A percentile compares a stretch with the other conserved stretches of the same genome.
These are phyloP conservation scores for Teratosphaeria epicoccoides DNA, from an alignment of 2,329 filamentous ascomycete species.

Conservation along the genomic window DNA sequence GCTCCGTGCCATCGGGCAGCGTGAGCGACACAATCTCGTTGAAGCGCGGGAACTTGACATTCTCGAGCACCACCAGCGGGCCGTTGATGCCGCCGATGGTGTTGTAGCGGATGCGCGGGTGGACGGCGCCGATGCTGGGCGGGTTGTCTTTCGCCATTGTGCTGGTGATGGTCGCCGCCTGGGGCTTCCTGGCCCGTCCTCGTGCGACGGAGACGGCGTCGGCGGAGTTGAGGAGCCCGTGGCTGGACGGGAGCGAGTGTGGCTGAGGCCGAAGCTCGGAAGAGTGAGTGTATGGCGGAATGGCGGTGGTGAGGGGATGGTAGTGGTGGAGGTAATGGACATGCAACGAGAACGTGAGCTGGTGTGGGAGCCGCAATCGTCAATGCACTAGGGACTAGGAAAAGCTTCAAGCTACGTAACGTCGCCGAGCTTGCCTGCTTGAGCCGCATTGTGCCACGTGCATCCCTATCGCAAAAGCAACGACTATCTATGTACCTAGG, in stretches of 20 bases:
- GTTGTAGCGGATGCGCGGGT: constrained; percentile 82
- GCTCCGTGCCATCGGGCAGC: constrained; percentile 84
- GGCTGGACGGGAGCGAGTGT: not conserved
- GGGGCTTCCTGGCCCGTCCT: not conserved
- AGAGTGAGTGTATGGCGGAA: not conserved
- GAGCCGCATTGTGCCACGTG: not conserved
- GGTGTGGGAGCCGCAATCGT: too few species aligned
- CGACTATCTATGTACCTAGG: too few species aligned
- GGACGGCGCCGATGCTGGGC: constrained; percentile 46
- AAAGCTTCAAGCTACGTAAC: not conserved
- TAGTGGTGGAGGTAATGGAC: not conserved
- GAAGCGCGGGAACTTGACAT: constrained; percentile 93
- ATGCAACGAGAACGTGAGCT: not conserved
- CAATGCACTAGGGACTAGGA: not conserved
- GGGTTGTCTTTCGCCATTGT: constrained; percentile 24
- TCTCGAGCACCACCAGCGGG: constrained; percentile 92
- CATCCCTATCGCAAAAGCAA: not conserved
- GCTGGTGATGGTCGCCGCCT: not conserved
- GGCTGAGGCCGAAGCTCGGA: not conserved
- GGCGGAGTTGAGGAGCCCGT: not conserved
- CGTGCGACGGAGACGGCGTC: not conserved
- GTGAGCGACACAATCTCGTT: constrained; percentile 97
- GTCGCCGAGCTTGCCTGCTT: too few species aligned
- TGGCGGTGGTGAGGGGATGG: not conserved
- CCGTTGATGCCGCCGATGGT: constrained; percentile 97